Evolutionary conservation across 306 rosid genomes (phyloP).

Genomic region (Acacia acuminata): DNA sequence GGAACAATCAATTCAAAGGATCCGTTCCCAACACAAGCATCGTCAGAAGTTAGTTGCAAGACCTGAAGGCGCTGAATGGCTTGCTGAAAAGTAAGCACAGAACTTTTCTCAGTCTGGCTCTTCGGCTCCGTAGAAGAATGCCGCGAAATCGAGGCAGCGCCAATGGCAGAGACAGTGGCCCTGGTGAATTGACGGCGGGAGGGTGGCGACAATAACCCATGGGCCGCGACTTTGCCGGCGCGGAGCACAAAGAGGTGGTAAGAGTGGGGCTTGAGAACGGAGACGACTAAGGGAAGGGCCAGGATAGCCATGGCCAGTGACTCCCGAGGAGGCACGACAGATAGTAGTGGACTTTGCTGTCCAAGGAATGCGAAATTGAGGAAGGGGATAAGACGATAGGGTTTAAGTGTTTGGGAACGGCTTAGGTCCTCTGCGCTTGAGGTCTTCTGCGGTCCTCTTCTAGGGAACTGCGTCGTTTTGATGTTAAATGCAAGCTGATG

Average conservation of each 20-base stretch:
- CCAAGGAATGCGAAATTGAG: background rate
- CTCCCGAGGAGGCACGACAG: background rate
- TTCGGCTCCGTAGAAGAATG: constrained; percentile 37
- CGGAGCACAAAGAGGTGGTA: constrained; percentile 42
- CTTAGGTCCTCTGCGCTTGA: too few species aligned
- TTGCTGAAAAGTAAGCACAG: constrained; percentile 82
- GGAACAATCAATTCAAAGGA: background rate
- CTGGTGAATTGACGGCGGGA: constrained; percentile 45
- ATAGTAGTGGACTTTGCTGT: background rate
- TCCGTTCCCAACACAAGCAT: background rate
- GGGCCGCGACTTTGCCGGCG: constrained; percentile 20
- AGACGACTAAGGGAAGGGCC: constrained; percentile 68
- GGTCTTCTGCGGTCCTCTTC: too few species aligned
- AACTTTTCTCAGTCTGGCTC: constrained; percentile 29
- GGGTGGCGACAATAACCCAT: constrained; percentile 14
- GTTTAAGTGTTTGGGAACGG: background rate
- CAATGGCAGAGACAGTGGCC: constrained; percentile 43
- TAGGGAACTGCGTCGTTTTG: too few species aligned
- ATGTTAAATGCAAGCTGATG: too few species aligned
- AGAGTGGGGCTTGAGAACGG: constrained; percentile 62
- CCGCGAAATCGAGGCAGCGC: constrained; percentile 42
- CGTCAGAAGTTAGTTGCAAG: background rate
- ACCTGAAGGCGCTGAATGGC: constrained; percentile 99
- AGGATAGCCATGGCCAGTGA: constrained; percentile 57
- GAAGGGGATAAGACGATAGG: constrained; percentile 4